phyloP scores from a whole-genome alignment of 164 flowering plant genomes.

The Buxus sempervirens region DNA sequence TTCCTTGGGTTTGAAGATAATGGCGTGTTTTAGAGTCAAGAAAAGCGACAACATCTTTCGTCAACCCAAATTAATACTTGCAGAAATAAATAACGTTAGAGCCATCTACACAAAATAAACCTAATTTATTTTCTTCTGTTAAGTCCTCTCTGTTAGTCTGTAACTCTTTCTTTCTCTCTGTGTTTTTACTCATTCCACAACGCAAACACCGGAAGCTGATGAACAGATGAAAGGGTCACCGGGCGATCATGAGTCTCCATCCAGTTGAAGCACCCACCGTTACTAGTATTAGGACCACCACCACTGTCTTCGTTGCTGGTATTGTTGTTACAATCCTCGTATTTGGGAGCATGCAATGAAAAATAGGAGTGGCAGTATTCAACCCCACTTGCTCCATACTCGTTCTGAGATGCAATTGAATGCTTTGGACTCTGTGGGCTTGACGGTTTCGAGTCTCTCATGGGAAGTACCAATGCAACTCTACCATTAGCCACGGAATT shows the following conservation, averaged over 20 bases:
- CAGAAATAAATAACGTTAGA: no score
- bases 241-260: not conserved
- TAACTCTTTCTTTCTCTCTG: no score
- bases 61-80: no score
- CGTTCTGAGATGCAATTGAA: not conserved
- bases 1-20: no score
- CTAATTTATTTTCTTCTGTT: no score
- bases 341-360: slow-evolving; percentile 3
- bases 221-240: not conserved
- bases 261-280: slow-evolving; percentile 3
- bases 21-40: no score
- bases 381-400: slow-evolving; percentile 2
- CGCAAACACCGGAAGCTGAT: slow-evolving; percentile 18
- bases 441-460: slow-evolving; percentile 16
- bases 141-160: no score
- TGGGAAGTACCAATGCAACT: slow-evolving; percentile 13
- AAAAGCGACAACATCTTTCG: no score
- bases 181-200: slow-evolving; percentile 36
- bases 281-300: not conserved
- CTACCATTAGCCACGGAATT: not conserved
- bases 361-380: not conserved
- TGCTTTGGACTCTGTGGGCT: slow-evolving; percentile 21
- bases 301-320: not conserved
- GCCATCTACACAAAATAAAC: no score
- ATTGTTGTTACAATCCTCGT: not conserved